phyloP scores from a whole-genome alignment of 768 basidiomycete genomes.

The Sistotremastrum niveocremeum region DNA sequence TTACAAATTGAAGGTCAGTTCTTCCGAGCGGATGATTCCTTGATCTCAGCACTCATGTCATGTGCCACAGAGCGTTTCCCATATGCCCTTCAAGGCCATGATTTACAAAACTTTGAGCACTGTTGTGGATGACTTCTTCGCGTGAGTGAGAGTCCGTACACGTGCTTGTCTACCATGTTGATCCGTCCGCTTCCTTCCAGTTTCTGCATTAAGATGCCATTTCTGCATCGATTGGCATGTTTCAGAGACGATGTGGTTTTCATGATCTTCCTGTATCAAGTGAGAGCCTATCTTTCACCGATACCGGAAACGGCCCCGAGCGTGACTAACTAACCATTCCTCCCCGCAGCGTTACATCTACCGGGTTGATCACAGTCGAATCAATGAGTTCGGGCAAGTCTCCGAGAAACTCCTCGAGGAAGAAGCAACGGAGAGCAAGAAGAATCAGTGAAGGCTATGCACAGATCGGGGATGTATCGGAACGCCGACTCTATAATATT shows the following conservation, averaged over 20 bases:
- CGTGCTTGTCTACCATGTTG: slow-evolving; percentile 4
- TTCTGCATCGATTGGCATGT: slow-evolving; percentile 80
- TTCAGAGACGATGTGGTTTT: slow-evolving; percentile 89
- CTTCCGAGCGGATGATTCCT: background rate
- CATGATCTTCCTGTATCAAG: slow-evolving; percentile 86
- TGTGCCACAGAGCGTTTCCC: slow-evolving; percentile 65
- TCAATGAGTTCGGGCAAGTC: slow-evolving; percentile 94
- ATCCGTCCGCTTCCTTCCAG: slow-evolving; percentile 22
- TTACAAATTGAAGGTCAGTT: slow-evolving; percentile 80
- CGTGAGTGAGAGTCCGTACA: slow-evolving; percentile 33
- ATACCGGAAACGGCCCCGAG: background rate
- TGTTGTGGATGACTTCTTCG: slow-evolving; percentile 86
- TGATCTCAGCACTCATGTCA: background rate
- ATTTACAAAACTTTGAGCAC: slow-evolving; percentile 87
- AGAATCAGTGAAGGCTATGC: too few species aligned
- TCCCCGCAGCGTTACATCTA: slow-evolving; percentile 83
- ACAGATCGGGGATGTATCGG: too few species aligned
- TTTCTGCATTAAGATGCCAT: slow-evolving; percentile 95
- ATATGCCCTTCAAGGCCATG: slow-evolving; percentile 99
- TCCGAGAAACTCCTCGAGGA: too few species aligned
- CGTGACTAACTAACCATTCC: slow-evolving; percentile 10
- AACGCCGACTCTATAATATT: too few species aligned
- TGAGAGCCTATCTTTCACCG: slow-evolving; percentile 19
- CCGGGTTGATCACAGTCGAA: slow-evolving; percentile 83
- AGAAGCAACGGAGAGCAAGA: too few species aligned